Conservation (phyloP, 192 early-diverging fungal genomes). For the Chytriomyces sp. region DNA sequence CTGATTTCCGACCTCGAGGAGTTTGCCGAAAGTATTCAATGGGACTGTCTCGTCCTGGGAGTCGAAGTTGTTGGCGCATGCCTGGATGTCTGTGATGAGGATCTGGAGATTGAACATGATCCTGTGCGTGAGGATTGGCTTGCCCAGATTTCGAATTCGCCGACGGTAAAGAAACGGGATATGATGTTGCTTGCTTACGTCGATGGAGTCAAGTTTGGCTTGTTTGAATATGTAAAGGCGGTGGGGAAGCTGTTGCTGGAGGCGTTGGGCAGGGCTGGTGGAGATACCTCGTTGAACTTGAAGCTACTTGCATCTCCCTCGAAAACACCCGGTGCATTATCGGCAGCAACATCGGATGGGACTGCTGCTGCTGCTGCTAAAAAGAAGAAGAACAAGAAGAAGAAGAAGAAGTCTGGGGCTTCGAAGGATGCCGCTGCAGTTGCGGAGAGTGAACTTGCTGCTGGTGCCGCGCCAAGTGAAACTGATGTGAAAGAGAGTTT, state of each 20-base stretch:
- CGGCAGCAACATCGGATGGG: not conserved
- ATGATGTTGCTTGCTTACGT: not conserved
- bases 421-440: not conserved
- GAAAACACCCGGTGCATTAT: not conserved
- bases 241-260: constrained; percentile 11
- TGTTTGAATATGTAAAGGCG: constrained; percentile 27
- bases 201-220: constrained; percentile 17
- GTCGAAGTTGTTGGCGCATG: constrained; percentile 32
- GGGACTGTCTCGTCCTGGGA: constrained; percentile 27
- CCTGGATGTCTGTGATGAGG: constrained; percentile 21
- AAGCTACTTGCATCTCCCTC: not conserved
- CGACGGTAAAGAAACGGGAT: not conserved
- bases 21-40: constrained; percentile 31
- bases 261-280: not conserved
- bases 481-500: not conserved
- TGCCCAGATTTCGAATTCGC: not conserved
- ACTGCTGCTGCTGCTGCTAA: not conserved
- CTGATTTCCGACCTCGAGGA: constrained; percentile 9
- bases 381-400: constrained; percentile 36
- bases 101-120: constrained; percentile 5
- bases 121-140: constrained; percentile 10
- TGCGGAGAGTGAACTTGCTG: not conserved
- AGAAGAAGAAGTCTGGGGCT: constrained; percentile 17
- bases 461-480: not conserved
- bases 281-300: not conserved